Conservation (phyloP, 306 rosid species). For the Calophaca sinica region DNA sequence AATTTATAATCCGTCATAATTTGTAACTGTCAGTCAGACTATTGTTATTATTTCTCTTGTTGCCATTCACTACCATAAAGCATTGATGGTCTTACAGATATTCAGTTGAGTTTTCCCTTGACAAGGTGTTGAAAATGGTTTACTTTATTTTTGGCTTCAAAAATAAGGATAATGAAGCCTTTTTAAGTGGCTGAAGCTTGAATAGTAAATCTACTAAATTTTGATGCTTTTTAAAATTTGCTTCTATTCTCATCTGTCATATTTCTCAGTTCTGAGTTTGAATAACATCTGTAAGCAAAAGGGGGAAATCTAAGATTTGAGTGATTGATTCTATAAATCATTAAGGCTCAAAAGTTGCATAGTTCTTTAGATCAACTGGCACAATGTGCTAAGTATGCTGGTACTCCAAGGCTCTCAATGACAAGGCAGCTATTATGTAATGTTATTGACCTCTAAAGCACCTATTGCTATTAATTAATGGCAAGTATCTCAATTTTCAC, state of each 20-base stretch:
- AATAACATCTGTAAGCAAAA: constrained; percentile 1
- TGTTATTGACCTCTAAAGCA: constrained; percentile 20
- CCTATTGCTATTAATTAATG: not conserved
- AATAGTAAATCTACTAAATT: constrained; percentile 15
- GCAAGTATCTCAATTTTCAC: constrained; percentile 19
- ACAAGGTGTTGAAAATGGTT: not conserved
- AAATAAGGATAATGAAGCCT: not conserved
- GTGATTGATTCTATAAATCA: not conserved
- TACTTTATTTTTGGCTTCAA: not conserved
- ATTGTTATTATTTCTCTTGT: constrained; percentile 7
- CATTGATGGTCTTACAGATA: constrained; percentile 9
- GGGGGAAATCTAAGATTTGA: not conserved
- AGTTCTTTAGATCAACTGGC: constrained; percentile 6
- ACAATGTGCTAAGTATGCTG: not conserved
- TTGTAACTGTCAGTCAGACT: constrained; percentile 8
- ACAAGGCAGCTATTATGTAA: not conserved
- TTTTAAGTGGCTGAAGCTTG: constrained; percentile 27
- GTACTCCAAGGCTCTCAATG: not conserved
- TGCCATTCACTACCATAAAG: constrained; percentile 17
- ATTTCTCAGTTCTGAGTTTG: constrained; percentile 13
- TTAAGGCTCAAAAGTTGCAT: constrained; percentile 13
- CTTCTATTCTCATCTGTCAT: constrained; percentile 4
- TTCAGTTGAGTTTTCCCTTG: not conserved
- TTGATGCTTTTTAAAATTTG: constrained; percentile 21
- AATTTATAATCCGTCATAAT: constrained; percentile 16